A percentile compares a stretch with the other conserved stretches of the same genome.
Conservation (phyloP, 306 rosid genomes). For the Corylus heterophylla region DNA sequence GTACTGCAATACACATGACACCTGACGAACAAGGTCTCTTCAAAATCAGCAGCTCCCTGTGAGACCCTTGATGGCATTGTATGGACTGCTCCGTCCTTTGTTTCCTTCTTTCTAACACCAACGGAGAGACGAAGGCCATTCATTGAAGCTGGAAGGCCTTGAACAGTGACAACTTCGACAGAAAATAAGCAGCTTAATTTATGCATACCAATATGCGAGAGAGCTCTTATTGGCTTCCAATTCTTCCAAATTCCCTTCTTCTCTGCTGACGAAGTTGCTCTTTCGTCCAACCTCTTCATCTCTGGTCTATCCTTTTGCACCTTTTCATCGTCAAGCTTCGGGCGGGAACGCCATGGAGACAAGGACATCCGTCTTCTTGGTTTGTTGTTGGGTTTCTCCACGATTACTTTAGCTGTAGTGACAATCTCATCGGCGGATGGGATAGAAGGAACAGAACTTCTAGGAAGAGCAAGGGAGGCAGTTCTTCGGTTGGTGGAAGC, state of each 20-base stretch:
- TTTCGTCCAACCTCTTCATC: slow-evolving; percentile 38
- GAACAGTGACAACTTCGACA: slow-evolving; percentile 77
- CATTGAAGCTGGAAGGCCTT: slow-evolving; percentile 93
- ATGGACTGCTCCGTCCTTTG: slow-evolving; percentile 89
- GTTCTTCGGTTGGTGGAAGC: slow-evolving; percentile 65
- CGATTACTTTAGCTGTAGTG: slow-evolving; percentile 23
- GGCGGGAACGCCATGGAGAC: slow-evolving; percentile 84
- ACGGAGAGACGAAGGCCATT: slow-evolving; percentile 83
- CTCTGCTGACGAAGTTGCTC: slow-evolving; percentile 36
- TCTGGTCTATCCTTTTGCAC: slow-evolving; percentile 24
- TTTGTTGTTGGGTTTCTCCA: slow-evolving; percentile 32
- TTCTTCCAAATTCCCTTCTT: slow-evolving; percentile 94
- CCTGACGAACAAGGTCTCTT: slow-evolving; percentile 84
- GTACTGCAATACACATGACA: slow-evolving; percentile 67
- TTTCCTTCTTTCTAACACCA: slow-evolving; percentile 86
- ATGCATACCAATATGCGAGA: slow-evolving; percentile 85
- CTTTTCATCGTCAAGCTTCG: slow-evolving; percentile 49
- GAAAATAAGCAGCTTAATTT: slow-evolving; percentile 84
- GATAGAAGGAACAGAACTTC: slow-evolving; percentile 56
- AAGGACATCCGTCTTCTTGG: slow-evolving; percentile 74
- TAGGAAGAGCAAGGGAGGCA: slow-evolving; percentile 85
- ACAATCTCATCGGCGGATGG: slow-evolving; percentile 44
- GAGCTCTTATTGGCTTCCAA: slow-evolving; percentile 90
- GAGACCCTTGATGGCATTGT: slow-evolving; percentile 94
- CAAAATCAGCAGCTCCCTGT: slow-evolving; percentile 93